A percentile compares a stretch with the other conserved stretches of the same genome.
Evolutionary conservation across 257 asterid species (phyloP).

Genomic region (Solanum tacnaense): DNA sequence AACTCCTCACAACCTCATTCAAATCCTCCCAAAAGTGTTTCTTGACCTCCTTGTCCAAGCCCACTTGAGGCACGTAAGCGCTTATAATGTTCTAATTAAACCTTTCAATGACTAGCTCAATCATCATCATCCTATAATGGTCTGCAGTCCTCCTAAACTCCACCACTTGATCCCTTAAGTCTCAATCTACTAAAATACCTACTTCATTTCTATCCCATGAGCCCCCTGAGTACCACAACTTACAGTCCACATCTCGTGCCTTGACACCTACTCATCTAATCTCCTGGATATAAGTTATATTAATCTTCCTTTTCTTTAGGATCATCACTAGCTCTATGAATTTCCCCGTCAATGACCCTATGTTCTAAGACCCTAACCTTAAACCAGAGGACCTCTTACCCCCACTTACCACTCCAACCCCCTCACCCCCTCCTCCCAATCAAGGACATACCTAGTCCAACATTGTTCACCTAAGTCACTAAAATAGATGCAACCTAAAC

Average conservation of each 20-base stretch:
- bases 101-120: neutral
- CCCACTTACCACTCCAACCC: neutral
- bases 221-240: neutral
- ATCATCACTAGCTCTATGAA: too few relatives aligned
- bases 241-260: neutral
- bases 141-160: neutral
- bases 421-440: neutral
- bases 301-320: neutral
- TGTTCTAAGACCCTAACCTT: neutral
- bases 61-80: neutral
- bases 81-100: neutral
- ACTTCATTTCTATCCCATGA: neutral
- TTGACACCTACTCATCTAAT: neutral
- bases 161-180: neutral
- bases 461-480: neutral
- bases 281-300: neutral
- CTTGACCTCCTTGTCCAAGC: neutral
- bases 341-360: too few relatives aligned
- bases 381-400: neutral
- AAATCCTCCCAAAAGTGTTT: neutral
- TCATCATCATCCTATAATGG: neutral
- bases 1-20: neutral
- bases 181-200: neutral
- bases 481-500: neutral
- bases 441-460: neutral